Base-by-base conservation (phyloP, 805 yeast genomes). In the Millerozyma miso region DNA sequence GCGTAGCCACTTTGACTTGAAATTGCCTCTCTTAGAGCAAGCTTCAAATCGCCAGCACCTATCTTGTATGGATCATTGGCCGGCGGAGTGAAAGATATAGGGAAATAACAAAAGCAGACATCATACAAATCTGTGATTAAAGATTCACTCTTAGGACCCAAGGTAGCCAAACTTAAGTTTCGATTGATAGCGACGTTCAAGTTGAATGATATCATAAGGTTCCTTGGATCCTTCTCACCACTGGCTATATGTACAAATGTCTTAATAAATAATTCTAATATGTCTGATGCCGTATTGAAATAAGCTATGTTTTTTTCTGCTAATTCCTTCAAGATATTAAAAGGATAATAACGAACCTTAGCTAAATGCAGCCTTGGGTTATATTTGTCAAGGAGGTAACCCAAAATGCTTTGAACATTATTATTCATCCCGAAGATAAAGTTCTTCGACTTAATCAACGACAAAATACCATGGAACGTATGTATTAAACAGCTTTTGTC, bases 191-290 rank as follows among this genome's bases (percentile, higher is more conserved):
- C 34, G 10, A 60, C 50, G 49, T 82, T 79, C 35, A 88, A 55
- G 3, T 68, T 59, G 52, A 91, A 87, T 1, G 95, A 85, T 1
- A 76, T 47, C 52, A 93, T 58, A 48, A 93, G 69, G 62, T 95
- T 93, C 46, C 85, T 74, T 3, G 99, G 99, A 62, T 93, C 99
- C 54, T 93, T 95, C 56, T 93, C 99, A 32, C 95, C 95, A 13
- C 79, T 71, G 2, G 95, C 86, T 20, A 88, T 56, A 44, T 80
- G 79, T 31, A 87, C 56, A 49, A 85, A 90, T 0, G 84, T 60
- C 32, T 73, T 60, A 29, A 87, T 71, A 40, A 74, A 79, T 3
- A 59, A 50, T 26, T 75, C 76, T 19, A 65, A 65, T 18, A 62
- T 45, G 6, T 41, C 46, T 7, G 50, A 45, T 4, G 45, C 43